Conservation (phyloP, 2,329 filamentous ascomycete genomes). For the Penicillium sp. region DNA sequence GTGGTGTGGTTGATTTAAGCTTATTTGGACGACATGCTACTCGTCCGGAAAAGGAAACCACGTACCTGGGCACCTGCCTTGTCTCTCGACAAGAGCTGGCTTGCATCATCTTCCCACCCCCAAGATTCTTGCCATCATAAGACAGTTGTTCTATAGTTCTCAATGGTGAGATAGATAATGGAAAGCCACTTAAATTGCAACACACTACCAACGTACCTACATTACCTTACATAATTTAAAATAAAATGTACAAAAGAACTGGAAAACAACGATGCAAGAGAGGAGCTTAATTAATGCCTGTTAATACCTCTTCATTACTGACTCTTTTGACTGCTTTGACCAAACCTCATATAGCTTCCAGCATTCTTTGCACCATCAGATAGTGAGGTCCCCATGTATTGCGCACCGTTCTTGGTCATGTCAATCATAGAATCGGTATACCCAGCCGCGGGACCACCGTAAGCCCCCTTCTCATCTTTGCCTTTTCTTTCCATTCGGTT, state of each 20-base stretch:
- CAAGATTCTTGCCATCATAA: too few species aligned
- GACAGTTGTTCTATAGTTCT: neutral
- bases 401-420: constrained; percentile 8
- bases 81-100: too few species aligned
- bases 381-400: constrained; percentile 16
- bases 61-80: neutral
- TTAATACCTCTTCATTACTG: neutral
- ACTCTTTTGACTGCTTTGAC: neutral
- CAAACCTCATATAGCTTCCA: constrained; percentile 4
- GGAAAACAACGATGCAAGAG: neutral
- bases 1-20: neutral
- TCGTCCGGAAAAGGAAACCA: neutral
- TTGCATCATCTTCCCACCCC: too few species aligned
- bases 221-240: neutral
- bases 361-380: constrained; percentile 14
- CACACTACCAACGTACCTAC: too few species aligned
- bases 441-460: constrained; percentile 22
- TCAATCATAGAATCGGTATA: constrained; percentile 17
- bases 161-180: neutral
- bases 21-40: neutral
- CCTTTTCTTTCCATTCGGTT: constrained; percentile 52
- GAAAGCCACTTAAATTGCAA: neutral
- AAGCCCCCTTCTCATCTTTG: constrained; percentile 50
- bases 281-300: neutral
- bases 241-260: neutral